These are phyloP conservation scores for Termitomyces sp. DNA, from an alignment of 768 basidiomycete species.

Conservation along the genomic window DNA sequence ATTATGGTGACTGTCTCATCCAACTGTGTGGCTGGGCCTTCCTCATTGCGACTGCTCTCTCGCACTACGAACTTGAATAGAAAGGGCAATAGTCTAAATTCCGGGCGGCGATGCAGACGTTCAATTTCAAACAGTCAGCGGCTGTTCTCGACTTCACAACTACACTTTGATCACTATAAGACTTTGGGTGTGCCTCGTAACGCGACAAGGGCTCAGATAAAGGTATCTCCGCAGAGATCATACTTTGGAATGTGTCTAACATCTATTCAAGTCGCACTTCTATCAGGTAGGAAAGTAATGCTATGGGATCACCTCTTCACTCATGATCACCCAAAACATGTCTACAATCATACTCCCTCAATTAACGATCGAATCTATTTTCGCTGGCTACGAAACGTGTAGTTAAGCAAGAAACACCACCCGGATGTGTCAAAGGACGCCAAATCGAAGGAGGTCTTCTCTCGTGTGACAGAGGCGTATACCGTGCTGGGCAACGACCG, in stretches of 20 bases:
- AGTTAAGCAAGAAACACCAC: conserved; percentile 49
- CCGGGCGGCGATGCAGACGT: neutral
- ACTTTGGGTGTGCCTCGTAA: conserved; percentile 37
- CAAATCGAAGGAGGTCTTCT: conserved; percentile 36
- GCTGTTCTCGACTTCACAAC: conserved; percentile 24
- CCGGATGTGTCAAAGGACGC: conserved; percentile 48
- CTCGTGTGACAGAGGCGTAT: conserved; percentile 44
- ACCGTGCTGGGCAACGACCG: conserved; percentile 43
- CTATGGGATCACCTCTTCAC: neutral
- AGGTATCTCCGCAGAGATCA: conserved; percentile 24
- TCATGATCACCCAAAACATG: neutral
- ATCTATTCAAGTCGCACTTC: conserved; percentile 35
- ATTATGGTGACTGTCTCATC: neutral
- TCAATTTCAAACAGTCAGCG: neutral
- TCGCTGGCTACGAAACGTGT: neutral
- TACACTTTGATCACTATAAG: conserved; percentile 34
- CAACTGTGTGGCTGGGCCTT: conserved; percentile 1
- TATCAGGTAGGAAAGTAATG: conserved; percentile 32
- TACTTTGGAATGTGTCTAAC: neutral
- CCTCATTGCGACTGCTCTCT: neutral
- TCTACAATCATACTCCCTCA: neutral
- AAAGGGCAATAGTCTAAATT: neutral
- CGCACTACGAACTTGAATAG: neutral
- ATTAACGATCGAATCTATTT: neutral
- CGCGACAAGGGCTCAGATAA: conserved; percentile 43